These are phyloP conservation scores for Erodium maritimum DNA, from an alignment of 345 rosid species.

Conservation along the genomic window DNA sequence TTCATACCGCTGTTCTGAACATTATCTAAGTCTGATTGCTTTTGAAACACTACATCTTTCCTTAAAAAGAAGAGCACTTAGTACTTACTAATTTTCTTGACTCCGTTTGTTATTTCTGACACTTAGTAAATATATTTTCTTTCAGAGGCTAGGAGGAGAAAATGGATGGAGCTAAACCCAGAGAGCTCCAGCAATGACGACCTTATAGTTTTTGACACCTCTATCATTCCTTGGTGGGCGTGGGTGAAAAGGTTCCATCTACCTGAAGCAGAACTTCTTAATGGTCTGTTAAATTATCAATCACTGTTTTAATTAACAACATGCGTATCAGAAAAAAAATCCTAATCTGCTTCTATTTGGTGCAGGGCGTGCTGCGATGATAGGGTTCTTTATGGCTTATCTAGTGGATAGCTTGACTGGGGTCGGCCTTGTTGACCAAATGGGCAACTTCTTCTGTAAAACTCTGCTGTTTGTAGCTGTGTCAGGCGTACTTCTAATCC, in stretches of 20 bases:
- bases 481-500: conserved; percentile 58
- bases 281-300: conserved; percentile 51
- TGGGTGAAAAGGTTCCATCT: conserved; percentile 91
- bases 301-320: not conserved
- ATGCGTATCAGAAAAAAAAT: too few relatives aligned
- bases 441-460: conserved; percentile 94
- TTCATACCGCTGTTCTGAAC: too few relatives aligned
- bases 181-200: conserved; percentile 73
- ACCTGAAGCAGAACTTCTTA: conserved; percentile 82
- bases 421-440: conserved; percentile 91
- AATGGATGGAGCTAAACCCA: conserved; percentile 73
- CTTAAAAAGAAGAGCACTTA: too few relatives aligned
- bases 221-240: conserved; percentile 92
- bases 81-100: too few relatives aligned
- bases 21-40: too few relatives aligned
- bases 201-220: conserved; percentile 71
- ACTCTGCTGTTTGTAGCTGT: conserved; percentile 80
- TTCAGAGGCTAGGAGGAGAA: conserved; percentile 81
- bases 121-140: conserved; percentile 11
- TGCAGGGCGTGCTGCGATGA: conserved; percentile 92
- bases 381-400: conserved; percentile 98
- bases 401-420: conserved; percentile 91
- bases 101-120: too few relatives aligned
- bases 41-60: too few relatives aligned
- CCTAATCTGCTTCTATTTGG: not conserved